Base-by-base conservation (phyloP, 495 filamentous ascomycete species). In the Pyrenopolyporus hunteri region DNA sequence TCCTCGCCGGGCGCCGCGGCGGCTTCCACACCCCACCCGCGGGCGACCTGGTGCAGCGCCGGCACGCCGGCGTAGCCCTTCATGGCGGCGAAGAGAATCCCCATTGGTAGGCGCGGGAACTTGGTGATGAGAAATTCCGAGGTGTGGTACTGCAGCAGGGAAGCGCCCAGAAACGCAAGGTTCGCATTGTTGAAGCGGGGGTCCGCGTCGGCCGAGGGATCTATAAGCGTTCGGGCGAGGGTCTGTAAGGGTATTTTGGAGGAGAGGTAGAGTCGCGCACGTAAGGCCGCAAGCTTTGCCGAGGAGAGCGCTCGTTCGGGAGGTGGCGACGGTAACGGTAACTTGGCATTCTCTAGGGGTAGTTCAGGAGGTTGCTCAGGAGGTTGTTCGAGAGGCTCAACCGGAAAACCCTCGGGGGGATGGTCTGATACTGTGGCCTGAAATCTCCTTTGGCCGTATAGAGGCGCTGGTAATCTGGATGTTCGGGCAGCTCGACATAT, bases 271-370 rank as follows among this genome's bases (percentile, higher is more conserved):
- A 98, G 87, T 68, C 94, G 92, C 69, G 92, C 89, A 75, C 97
- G 93, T 26, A 98, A 86, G 53, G 94, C 92, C 60, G 93, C 86
- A 68, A 98, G 89, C 78, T 97, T 97, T 52, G 93, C 87, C 48
- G 94, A 97, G 57, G 77, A 69, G 49, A 80, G 73, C n/a, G 92
- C 88, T 59, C 79, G 79, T 63, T 83, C 78, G 55, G 87, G 84
- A 52, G 81, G 83, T 62, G 88, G 92, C 68, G 89, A 92, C 57
- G 89, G 84, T 28, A 81, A 55, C 3, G 56, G 39, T 39, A 19
- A n/a, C 17, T 3, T 35, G 7, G 11, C 6, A 11, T 29, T 16
- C 29, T 45, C 33, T 11, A 20, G 37, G 10, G 1, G 37, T 23
- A 42, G 19, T 42, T 11, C 6, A 35, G 23, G 29, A 3, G 32